Percentiles rank a stretch among this genome's conserved stretches.
Conservation (phyloP, 768 basidiomycete genomes). For the Russula olivacea region DNA sequence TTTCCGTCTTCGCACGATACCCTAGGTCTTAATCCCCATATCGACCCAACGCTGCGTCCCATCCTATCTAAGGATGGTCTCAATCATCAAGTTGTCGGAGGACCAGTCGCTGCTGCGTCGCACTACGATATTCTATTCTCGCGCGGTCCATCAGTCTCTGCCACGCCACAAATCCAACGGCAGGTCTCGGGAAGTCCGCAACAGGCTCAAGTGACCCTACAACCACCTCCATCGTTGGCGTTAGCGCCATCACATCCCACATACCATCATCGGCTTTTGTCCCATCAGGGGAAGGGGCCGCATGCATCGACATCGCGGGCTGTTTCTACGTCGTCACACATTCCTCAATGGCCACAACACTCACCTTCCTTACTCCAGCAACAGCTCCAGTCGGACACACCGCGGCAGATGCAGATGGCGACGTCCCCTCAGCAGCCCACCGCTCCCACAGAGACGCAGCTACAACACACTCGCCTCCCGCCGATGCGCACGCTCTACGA, state of each 20-base stretch:
- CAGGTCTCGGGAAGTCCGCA: background rate
- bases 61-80: background rate
- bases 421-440: background rate
- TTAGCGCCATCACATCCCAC: background rate
- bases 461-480: constrained; percentile 6
- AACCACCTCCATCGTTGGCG: background rate
- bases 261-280: background rate
- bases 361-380: background rate
- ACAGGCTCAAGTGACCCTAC: background rate
- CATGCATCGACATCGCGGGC: background rate
- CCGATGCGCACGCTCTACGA: constrained; percentile 19
- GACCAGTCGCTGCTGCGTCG: background rate
- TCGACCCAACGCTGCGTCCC: constrained; percentile 7
- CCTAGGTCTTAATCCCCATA: constrained; percentile 1
- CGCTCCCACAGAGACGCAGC: background rate
- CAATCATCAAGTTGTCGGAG: background rate
- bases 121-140: background rate
- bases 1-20: background rate
- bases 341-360: background rate
- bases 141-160: background rate
- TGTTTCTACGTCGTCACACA: background rate
- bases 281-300: background rate
- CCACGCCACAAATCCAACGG: background rate
- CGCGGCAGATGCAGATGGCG: background rate
- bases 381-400: background rate